Evolutionary conservation across 306 rosid species (phyloP), one percentile per base, ranked within the genome.

Genomic region (Citrullus colocynthis): DNA sequence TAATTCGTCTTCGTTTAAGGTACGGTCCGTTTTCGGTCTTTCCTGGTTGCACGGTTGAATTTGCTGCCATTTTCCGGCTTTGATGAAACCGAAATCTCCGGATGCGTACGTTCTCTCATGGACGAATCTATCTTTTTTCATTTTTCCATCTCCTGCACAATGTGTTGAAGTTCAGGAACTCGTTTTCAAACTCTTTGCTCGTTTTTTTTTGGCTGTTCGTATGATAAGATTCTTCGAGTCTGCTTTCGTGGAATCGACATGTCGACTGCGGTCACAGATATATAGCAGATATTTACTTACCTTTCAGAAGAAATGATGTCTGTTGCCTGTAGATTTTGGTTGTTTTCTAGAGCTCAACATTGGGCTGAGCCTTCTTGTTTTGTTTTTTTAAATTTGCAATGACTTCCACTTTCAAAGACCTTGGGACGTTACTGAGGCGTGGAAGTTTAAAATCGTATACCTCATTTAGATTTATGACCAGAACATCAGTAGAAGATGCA

Each of bases 1-100:
- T 51, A 74, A 32, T 74, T 74, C 62, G 30, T 52, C 61, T 52
- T 9, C 78, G 78, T 74, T 52, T 34, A 74, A 74, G 78, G 78
- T 74, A 52, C 44, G 24, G 8, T 6, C 44, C 5, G 73, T 4
- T 37, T 65, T 20, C 28, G 18, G 16, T 67, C 17, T 67, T 41
- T 67, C 13, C 52, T n/a, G 71, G 13, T 28, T 12, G 16, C 67
- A 62, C 24, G 72, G 49, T 64, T 64, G 48, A 32, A 62, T 62
- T 62, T 13, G 11, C 20, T 62, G 7, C 13, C 57, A 24, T 72
- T 72, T 49, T 14, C 21, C 21, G 57, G 34, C 34, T 70, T 32
- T 12, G 14, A 70, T 70, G 20, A 70, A 21, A 21, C 57, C 56
- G 57, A 70, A 44, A 70, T 70, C 57, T 9, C 49, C 11, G 18